Conservation (phyloP, 2,329 filamentous ascomycete species). For the Raffaelea deltoideospora region DNA sequence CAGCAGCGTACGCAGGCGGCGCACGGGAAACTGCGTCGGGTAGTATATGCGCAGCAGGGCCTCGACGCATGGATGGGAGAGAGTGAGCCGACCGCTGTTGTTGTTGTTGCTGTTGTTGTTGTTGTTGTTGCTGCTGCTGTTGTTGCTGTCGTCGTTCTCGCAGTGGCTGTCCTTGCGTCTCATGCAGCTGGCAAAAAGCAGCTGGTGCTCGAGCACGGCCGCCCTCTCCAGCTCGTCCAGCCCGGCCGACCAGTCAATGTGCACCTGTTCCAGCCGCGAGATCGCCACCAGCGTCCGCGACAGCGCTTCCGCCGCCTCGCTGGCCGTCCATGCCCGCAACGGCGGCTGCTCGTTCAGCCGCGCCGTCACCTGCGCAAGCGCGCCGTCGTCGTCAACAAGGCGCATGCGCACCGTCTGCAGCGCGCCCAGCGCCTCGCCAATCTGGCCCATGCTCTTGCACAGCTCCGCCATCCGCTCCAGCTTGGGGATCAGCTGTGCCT, state of each 20-base stretch:
- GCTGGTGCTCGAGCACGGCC: conserved; percentile 44
- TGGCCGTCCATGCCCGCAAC: conserved; percentile 34
- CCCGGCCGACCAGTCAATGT: conserved; percentile 39
- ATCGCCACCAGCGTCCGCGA: conserved; percentile 45
- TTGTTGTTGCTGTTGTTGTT: conserved; percentile 34
- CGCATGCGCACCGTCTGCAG: conserved; percentile 46
- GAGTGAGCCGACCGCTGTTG: conserved; percentile 20
- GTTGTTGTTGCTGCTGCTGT: too few species aligned
- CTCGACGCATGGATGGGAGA: conserved; percentile 30
- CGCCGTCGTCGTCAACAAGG: conserved; percentile 42
- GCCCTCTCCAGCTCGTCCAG: conserved; percentile 35
- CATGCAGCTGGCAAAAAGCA: too few species aligned
- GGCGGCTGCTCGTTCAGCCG: conserved; percentile 34
- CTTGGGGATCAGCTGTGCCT: conserved; percentile 46
- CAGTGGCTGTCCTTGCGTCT: too few species aligned
- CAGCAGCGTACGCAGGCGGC: conserved; percentile 35
- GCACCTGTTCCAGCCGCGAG: conserved; percentile 41
- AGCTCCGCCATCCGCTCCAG: conserved; percentile 51
- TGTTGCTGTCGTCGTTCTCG: too few species aligned
- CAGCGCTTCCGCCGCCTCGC: conserved; percentile 33
- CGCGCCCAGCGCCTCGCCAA: conserved; percentile 41
- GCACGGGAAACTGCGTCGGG: conserved; percentile 32
- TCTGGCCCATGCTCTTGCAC: conserved; percentile 35
- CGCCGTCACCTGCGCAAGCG: conserved; percentile 36
- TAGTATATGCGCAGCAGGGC: conserved; percentile 34